These are phyloP conservation scores for Penstemon barbatus DNA, from an alignment of 257 asterid genomes.

Conservation along the genomic window DNA sequence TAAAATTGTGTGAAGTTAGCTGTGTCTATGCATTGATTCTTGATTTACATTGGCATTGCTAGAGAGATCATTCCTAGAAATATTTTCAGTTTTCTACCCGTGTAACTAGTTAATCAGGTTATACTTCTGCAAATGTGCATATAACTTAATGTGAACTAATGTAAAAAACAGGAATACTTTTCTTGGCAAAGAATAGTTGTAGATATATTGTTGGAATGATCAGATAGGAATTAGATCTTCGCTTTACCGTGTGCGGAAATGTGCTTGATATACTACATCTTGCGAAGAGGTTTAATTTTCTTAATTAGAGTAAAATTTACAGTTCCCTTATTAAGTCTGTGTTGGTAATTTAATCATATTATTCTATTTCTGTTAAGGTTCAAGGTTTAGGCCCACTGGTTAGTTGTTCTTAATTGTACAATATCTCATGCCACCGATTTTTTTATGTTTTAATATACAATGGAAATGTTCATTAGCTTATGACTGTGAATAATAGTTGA, in stretches of 20 bases:
- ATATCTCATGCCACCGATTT: not conserved
- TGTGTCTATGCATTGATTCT: not conserved
- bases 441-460: conserved; percentile 14
- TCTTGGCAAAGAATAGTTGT: not conserved
- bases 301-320: not conserved
- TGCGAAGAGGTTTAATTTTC: not conserved
- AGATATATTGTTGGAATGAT: not conserved
- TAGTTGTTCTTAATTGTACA: not conserved
- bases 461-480: conserved; percentile 15
- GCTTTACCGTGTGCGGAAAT: not conserved
- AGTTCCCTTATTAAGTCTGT: not conserved
- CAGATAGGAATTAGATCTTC: not conserved
- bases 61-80: not conserved
- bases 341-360: not conserved
- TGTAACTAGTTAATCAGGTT: not conserved
- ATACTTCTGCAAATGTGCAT: not conserved
- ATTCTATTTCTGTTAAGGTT: not conserved
- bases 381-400: not conserved
- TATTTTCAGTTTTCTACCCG: not conserved
- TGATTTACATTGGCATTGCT: not conserved
- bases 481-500: conserved; percentile 5
- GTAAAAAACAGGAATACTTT: too few species aligned
- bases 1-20: not conserved
- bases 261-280: not conserved
- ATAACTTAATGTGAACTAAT: not conserved